Percentiles rank a stretch among this genome's conserved stretches.
phyloP scores from a whole-genome alignment of 345 rosid species.

The Eucalyptus guilfoylei region DNA sequence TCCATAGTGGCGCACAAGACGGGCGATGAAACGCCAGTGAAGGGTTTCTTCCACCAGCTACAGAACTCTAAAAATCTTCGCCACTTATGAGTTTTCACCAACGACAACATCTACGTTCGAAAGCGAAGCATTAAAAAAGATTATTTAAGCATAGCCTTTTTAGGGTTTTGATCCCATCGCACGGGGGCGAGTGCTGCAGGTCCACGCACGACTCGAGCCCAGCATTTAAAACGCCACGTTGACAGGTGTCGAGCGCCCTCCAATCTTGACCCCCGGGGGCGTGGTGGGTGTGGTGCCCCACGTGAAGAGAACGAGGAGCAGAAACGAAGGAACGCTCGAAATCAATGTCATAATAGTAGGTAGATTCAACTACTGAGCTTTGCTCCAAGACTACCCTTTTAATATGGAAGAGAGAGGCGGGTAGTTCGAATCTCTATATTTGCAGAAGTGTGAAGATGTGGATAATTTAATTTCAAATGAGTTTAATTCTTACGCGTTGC shows the following conservation, averaged over 20 bases:
- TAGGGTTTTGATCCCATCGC: not conserved
- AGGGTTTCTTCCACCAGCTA: not conserved
- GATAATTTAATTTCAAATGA: fast-evolving
- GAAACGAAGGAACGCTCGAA: not conserved
- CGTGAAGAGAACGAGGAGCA: not conserved
- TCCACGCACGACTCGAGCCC: not conserved
- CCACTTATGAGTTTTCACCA: not conserved
- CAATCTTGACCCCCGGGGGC: not conserved
- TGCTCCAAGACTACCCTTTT: fast-evolving
- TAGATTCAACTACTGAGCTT: not conserved
- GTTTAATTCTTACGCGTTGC: fast-evolving
- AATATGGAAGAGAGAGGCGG: fast-evolving
- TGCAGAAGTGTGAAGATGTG: fast-evolving
- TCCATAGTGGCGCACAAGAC: not conserved
- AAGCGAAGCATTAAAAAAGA: not conserved
- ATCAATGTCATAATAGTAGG: not conserved
- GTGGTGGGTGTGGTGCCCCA: not conserved
- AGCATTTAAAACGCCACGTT: not conserved
- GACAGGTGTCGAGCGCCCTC: not conserved
- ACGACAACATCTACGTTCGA: not conserved
- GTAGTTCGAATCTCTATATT: fast-evolving
- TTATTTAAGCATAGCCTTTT: not conserved
- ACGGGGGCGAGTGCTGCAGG: not conserved
- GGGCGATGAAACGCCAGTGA: not conserved
- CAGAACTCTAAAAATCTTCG: not conserved